Conservation (phyloP, 2,329 filamentous ascomycete genomes). For the Corynespora cassiicola region DNA sequence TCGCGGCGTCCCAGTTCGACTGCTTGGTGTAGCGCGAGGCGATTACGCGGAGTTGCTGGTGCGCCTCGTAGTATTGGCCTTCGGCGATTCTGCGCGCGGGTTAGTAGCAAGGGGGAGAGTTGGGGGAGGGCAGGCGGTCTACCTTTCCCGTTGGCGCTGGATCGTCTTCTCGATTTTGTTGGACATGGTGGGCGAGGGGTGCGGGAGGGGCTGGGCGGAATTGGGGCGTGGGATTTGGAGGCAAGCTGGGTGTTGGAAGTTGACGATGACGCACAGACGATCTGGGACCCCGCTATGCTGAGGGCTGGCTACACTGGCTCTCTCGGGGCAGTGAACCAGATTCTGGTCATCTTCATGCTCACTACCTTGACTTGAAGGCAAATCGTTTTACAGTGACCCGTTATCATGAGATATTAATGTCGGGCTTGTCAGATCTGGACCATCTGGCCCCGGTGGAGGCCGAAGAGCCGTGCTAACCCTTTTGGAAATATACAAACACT, state of each 20-base stretch:
- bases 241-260: neutral
- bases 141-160: conserved; percentile 80
- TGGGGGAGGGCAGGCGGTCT: conserved; percentile 14
- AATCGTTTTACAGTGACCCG: too few species aligned
- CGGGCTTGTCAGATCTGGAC: too few species aligned
- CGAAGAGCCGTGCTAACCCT: too few species aligned
- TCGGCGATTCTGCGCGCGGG: conserved; percentile 72
- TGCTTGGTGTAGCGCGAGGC: conserved; percentile 92
- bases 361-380: too few species aligned
- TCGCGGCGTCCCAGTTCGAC: conserved; percentile 81
- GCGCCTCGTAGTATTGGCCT: conserved; percentile 96
- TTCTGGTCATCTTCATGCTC: too few species aligned
- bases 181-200: conserved; percentile 21
- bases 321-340: too few species aligned
- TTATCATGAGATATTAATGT: too few species aligned
- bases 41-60: conserved; percentile 96
- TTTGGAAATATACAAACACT: too few species aligned
- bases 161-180: conserved; percentile 74
- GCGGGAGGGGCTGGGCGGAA: too few species aligned
- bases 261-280: conserved; percentile 16
- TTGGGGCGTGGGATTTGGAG: neutral
- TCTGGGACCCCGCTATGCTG: too few species aligned
- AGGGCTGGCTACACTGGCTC: too few species aligned
- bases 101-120: conserved; percentile 15
- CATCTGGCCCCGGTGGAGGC: too few species aligned